phyloP scores from a whole-genome alignment of 1,139 yeast genomes.

The Candida tropicalis region DNA sequence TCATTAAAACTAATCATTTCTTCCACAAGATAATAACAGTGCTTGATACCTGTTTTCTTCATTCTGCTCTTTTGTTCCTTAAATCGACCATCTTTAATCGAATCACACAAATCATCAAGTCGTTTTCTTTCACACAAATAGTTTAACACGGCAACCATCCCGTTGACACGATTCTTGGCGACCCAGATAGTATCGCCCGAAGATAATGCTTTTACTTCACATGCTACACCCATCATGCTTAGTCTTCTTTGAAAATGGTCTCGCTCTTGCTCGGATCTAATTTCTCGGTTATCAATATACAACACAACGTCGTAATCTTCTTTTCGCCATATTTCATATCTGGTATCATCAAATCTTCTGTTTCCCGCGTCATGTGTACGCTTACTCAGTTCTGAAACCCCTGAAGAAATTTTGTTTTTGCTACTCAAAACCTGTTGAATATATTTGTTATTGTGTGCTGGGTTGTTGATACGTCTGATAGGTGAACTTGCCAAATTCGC shows the following conservation, averaged over 20 bases:
- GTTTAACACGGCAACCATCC: conserved; percentile 70
- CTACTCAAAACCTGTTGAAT: conserved; percentile 7
- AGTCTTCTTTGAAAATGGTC: conserved; percentile 65
- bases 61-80: conserved; percentile 83
- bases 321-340: conserved; percentile 42
- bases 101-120: conserved; percentile 78
- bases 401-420: neutral
- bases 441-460: conserved; percentile 10
- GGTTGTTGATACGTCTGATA: conserved; percentile 7
- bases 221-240: conserved; percentile 47
- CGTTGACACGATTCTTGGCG: conserved; percentile 63
- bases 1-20: conserved; percentile 47
- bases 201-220: conserved; percentile 61
- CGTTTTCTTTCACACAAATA: conserved; percentile 87
- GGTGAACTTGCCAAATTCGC: conserved; percentile 8
- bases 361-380: conserved; percentile 27
- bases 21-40: conserved; percentile 82
- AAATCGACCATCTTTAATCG: conserved; percentile 87
- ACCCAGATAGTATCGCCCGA: conserved; percentile 93
- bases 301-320: conserved; percentile 59
- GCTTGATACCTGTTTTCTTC: conserved; percentile 63
- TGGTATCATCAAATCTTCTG: conserved; percentile 24
- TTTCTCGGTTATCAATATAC: conserved; percentile 81
- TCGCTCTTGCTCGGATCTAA: conserved; percentile 61
- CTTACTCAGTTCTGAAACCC: neutral